Percentiles rank a stretch among this genome's conserved stretches.
Evolutionary conservation across 2,329 filamentous ascomycete genomes (phyloP).

Genomic region (Fusarium sacchari): DNA sequence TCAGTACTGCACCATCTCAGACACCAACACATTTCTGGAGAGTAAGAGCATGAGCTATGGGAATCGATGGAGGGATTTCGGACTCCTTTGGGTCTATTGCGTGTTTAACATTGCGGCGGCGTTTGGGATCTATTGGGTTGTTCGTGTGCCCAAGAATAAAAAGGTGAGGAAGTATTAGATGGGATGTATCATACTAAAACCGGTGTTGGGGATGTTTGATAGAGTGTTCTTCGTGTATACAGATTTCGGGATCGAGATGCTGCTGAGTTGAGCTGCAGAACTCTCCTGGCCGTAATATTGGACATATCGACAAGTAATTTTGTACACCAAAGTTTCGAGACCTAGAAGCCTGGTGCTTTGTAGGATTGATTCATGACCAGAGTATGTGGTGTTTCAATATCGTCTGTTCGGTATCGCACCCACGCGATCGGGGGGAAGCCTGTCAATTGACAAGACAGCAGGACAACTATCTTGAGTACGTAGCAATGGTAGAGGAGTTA

Average conservation of each 20-base stretch:
- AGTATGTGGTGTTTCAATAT: fast-evolving
- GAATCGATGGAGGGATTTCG: conserved; percentile 66
- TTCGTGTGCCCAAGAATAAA: conserved; percentile 48
- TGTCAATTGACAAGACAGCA: too few relatives aligned
- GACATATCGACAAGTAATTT: not conserved
- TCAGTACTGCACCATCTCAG: conserved; percentile 54
- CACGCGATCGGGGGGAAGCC: fast-evolving
- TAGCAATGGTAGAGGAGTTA: fast-evolving
- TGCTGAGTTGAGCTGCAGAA: not conserved
- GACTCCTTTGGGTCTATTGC: conserved; percentile 63
- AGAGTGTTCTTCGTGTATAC: not conserved
- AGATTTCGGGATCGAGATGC: not conserved
- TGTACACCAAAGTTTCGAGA: not conserved
- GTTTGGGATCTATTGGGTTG: conserved; percentile 60
- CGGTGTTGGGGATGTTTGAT: not conserved
- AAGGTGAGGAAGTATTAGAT: conserved; percentile 27
- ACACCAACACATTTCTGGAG: conserved; percentile 54
- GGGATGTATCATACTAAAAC: not conserved
- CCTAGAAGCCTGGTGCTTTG: not conserved
- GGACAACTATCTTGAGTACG: not conserved
- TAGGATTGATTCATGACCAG: not conserved
- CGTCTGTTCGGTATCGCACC: fast-evolving
- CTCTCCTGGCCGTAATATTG: not conserved
- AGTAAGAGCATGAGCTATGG: conserved; percentile 56
- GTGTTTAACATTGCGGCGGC: conserved; percentile 62